phyloP scores from a whole-genome alignment of 1,139 yeast species.

The Scheffersomyces titani region DNA sequence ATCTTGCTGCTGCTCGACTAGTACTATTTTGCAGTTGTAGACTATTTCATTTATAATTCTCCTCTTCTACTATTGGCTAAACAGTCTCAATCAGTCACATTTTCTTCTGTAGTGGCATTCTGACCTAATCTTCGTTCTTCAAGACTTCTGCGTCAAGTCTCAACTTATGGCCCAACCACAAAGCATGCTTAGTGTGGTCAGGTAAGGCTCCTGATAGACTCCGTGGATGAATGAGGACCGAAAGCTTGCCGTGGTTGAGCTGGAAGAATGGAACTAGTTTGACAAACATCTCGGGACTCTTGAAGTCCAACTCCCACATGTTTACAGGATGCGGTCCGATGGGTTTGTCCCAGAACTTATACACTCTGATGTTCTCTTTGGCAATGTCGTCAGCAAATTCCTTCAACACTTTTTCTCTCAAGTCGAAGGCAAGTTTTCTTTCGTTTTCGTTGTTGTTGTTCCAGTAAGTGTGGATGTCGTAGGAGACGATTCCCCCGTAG shows the following conservation, averaged over 20 bases:
- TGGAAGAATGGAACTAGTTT: constrained; percentile 39
- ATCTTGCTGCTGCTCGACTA: neutral
- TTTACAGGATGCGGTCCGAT: constrained; percentile 59
- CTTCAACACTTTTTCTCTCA: constrained; percentile 40
- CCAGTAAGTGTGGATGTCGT: constrained; percentile 61
- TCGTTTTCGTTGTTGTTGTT: constrained; percentile 37
- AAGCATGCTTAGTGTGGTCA: constrained; percentile 55
- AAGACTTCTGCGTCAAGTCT: constrained; percentile 12
- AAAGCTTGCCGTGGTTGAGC: constrained; percentile 50
- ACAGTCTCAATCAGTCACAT: neutral
- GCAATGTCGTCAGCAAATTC: constrained; percentile 51
- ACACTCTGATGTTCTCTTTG: constrained; percentile 42
- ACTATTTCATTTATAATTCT: neutral
- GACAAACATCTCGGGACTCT: constrained; percentile 29
- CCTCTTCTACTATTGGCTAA: neutral
- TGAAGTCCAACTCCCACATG: constrained; percentile 47
- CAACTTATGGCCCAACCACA: constrained; percentile 53
- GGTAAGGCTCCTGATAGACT: constrained; percentile 37
- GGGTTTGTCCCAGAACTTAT: constrained; percentile 50
- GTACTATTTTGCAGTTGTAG: neutral
- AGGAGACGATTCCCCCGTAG: constrained; percentile 37
- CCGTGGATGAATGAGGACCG: constrained; percentile 58
- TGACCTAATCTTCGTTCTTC: constrained; percentile 1
- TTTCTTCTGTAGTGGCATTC: neutral
- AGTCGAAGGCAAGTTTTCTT: constrained; percentile 33